These are phyloP conservation scores for Euphrasia arctica DNA, from an alignment of 305 asterid genomes.

Conservation along the genomic window DNA sequence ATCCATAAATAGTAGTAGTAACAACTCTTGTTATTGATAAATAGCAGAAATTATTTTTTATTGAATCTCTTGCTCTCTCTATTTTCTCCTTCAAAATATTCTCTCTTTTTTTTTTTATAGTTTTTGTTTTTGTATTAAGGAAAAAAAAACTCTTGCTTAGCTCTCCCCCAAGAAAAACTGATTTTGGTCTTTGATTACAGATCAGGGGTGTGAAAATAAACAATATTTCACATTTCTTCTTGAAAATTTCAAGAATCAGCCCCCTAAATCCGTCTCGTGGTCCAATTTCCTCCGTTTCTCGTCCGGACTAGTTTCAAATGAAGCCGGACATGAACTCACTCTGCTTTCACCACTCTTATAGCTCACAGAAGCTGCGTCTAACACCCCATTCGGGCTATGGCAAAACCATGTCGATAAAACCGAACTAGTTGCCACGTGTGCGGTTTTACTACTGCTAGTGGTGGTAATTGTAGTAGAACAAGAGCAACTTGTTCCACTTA, in stretches of 20 bases:
- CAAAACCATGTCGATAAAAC: background rate
- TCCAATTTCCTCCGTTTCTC: slow-evolving; percentile 9
- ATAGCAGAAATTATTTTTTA: no score
- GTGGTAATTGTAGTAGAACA: background rate
- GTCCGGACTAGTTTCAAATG: background rate
- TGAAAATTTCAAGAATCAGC: slow-evolving; percentile 7
- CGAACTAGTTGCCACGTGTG: slow-evolving; percentile 8
- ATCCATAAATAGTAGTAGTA: no score
- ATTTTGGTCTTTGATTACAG: background rate
- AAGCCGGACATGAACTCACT: background rate
- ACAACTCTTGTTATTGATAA: no score
- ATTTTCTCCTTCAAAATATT: background rate
- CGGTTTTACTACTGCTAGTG: background rate
- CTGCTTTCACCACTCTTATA: slow-evolving; percentile 8
- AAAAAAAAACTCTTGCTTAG: background rate
- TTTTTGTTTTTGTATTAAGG: no score
- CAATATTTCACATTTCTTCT: background rate
- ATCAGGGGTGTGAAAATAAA: background rate
- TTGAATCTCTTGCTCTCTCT: background rate
- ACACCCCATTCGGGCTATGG: slow-evolving; percentile 9
- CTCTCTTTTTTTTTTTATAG: background rate
- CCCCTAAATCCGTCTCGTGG: background rate
- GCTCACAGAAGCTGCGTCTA: slow-evolving; percentile 10
- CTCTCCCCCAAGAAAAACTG: background rate
- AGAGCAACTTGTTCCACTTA: slow-evolving; percentile 21